Conservation (phyloP, 2,329 filamentous ascomycete genomes). For the Fusarium lateritium region DNA sequence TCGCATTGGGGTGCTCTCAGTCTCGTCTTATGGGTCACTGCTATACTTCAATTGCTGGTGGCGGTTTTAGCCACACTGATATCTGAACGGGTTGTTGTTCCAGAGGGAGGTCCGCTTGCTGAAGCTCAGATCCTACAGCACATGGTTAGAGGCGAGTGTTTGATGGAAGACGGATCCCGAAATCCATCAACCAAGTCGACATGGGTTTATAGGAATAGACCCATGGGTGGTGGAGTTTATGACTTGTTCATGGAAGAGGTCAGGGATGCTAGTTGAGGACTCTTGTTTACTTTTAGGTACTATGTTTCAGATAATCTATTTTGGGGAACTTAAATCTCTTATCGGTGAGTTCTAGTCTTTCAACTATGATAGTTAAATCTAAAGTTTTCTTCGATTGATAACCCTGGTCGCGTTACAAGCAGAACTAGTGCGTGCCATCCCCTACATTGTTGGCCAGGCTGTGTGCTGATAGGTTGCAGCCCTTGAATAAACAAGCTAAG, state of each 20-base stretch:
- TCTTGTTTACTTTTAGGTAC: too few species aligned
- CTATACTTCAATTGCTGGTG: slow-evolving; percentile 1
- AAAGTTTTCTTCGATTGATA: too few species aligned
- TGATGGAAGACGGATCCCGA: background rate
- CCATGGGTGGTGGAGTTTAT: background rate
- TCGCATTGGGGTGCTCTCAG: slow-evolving; percentile 8
- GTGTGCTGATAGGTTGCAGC: too few species aligned
- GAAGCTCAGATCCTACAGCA: slow-evolving; percentile 8
- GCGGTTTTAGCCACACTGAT: slow-evolving; percentile 16
- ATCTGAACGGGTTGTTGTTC: slow-evolving; percentile 12
- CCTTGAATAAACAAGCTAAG: too few species aligned
- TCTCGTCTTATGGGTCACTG: slow-evolving; percentile 6
- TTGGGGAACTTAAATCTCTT: too few species aligned
- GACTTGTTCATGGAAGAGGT: slow-evolving; percentile 9
- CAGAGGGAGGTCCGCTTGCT: background rate
- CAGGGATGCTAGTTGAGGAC: too few species aligned
- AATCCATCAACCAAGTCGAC: background rate
- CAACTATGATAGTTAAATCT: too few species aligned
- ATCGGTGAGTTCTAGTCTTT: too few species aligned
- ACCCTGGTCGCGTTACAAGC: too few species aligned
- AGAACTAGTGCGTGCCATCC: too few species aligned
- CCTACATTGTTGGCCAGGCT: too few species aligned
- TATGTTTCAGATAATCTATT: too few species aligned
- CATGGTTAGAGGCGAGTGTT: slow-evolving; percentile 2
- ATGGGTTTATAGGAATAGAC: slow-evolving; percentile 6